Evolutionary conservation across 2,329 filamentous ascomycete genomes (phyloP).

Genomic region (Clathrospora elynae): DNA sequence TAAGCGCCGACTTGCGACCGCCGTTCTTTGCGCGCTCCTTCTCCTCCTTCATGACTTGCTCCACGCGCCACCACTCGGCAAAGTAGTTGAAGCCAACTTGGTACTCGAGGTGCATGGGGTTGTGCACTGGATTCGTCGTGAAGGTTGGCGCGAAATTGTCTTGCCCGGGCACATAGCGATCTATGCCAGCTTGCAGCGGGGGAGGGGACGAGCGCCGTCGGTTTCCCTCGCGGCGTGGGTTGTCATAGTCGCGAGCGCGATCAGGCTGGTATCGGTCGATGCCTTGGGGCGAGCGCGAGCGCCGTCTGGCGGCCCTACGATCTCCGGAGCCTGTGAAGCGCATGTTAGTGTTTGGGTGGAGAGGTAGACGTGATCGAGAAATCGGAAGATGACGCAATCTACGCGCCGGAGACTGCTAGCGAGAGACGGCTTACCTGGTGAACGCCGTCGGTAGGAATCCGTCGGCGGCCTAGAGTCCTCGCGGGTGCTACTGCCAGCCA

Average conservation of each 20-base stretch:
- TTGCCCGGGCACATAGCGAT: constrained; percentile 82
- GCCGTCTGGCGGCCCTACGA: constrained; percentile 50
- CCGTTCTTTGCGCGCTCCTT: constrained; percentile 73
- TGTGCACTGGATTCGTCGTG: constrained; percentile 69
- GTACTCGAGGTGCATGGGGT: constrained; percentile 74
- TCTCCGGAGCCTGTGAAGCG: constrained; percentile 31
- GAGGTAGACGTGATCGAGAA: neutral
- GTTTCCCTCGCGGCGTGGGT: constrained; percentile 63
- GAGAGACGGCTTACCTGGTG: constrained; percentile 64
- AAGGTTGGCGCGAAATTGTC: constrained; percentile 59
- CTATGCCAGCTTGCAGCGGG: constrained; percentile 71
- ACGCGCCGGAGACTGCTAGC: no score
- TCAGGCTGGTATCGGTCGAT: constrained; percentile 80
- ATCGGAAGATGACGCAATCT: neutral
- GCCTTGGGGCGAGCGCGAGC: constrained; percentile 72
- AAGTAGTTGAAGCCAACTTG: constrained; percentile 87
- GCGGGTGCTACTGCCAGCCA: constrained; percentile 35
- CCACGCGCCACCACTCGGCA: constrained; percentile 83
- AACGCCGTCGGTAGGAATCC: constrained; percentile 62
- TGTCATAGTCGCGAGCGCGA: constrained; percentile 71
- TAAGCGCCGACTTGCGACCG: constrained; percentile 67
- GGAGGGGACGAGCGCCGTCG: constrained; percentile 65
- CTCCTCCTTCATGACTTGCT: constrained; percentile 82
- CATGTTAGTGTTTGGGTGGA: constrained; percentile 12
- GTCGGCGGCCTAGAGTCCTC: constrained; percentile 62